Evolutionary conservation across 1,284 basidiomycete species (phyloP), one percentile per base, ranked within the genome.

Genomic region (Apiotrichum montevideense): DNA sequence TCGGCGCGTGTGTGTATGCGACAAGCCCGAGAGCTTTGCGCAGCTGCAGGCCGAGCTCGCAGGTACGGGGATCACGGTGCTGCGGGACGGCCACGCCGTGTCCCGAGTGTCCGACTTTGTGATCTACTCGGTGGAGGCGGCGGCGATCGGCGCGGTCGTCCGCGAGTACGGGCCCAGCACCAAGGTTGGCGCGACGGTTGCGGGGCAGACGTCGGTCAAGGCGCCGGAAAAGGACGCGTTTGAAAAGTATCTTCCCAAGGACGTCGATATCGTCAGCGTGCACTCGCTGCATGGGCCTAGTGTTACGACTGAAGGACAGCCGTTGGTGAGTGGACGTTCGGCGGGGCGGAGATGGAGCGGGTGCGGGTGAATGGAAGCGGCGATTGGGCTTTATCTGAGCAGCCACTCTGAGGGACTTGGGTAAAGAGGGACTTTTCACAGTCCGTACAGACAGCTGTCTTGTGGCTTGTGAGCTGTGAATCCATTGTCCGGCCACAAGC

Each of bases 141-240:
- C 92, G 59, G 87, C 83, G 68, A 89, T 98, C 57, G 85, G 87
- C 46, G 74, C 78, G 2, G 91, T 96, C 15, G 95, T 98, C 3
- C 81, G 81, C 32, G 82, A 90, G 69, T 98, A 88, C 68, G 96
- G 95, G 9, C 90, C 94, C 13, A 96, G 93, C 9, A 96, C 93
- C 4, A 98, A 97, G 77, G 77, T 94, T 15, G 85, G 90, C 21
- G 89, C 95, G 1, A 87, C 97, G 51, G 94, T 98, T 6, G 85
- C 91, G 0, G 95, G 92, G 0, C 95, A 98, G 77, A 98, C 95
- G 0, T 94, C 90, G 0, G 95, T 98, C 57, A 98, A 98, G 75
- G 90, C 92, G 0, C 96, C 96, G 0, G 95, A 98, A 73, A 85
- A 83, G 63, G 82, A 76, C 0, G 95, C 96, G 0, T 98, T 98